A percentile compares a stretch with the other conserved stretches of the same genome.
These are phyloP conservation scores for Tilletia indica DNA, from an alignment of 1,284 basidiomycete species.

Conservation along the genomic window DNA sequence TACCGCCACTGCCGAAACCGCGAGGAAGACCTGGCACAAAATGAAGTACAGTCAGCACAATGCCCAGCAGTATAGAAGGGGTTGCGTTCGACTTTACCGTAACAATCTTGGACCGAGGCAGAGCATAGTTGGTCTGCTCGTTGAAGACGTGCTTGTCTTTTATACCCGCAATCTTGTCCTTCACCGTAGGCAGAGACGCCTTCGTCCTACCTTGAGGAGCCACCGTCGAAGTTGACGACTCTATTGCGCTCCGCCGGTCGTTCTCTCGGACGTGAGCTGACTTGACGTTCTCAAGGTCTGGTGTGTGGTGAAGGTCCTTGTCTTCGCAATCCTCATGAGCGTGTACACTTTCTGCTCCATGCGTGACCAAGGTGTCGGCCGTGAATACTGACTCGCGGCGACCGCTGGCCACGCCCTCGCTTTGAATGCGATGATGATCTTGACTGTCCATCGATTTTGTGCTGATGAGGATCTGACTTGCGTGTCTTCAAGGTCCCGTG, in stretches of 20 bases:
- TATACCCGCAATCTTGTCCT: background rate
- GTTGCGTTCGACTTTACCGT: no score
- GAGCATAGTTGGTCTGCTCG: background rate
- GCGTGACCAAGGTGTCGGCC: constrained; percentile 3
- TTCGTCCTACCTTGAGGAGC: background rate
- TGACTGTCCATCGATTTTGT: no score
- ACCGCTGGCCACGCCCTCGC: background rate
- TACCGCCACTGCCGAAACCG: no score
- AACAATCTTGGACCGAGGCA: background rate
- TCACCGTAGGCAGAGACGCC: background rate
- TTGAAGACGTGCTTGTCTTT: background rate
- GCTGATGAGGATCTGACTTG: no score
- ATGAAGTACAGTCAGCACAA: no score
- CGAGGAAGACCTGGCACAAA: no score
- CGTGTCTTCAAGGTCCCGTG: no score
- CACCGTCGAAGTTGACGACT: background rate
- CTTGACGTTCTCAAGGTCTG: background rate
- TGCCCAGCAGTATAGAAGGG: no score
- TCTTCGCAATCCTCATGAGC: background rate
- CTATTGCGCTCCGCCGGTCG: background rate
- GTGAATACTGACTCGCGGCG: background rate
- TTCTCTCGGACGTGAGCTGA: background rate
- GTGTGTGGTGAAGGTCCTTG: background rate
- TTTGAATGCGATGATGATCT: no score
- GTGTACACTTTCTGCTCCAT: background rate